Base-by-base conservation (phyloP, 148 eudicot species). In the Nepenthes mirabilis region DNA sequence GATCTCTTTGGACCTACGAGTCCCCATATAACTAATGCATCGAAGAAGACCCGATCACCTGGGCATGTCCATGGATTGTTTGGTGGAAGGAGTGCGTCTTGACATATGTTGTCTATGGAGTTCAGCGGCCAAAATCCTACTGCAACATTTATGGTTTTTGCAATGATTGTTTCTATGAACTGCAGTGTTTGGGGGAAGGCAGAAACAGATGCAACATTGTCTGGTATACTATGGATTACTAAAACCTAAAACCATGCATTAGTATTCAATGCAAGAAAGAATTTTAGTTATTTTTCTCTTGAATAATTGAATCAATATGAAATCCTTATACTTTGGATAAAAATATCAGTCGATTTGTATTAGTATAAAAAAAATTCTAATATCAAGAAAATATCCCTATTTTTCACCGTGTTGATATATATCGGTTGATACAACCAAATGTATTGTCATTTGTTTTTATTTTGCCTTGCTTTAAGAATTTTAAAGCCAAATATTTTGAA, bases 31-130 rank as follows among this genome's bases (percentile, higher is more conserved):
- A 93, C 96, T 2, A 96, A 93, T 61, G 96, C 99, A 58, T 89
- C 97, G 35, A 86, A 93, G 70, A 93, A 93, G 66, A 93, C 96
- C 14, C 99, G 77, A 52, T 84, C 91, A 43, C 81, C 64, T 8
- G 91, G 99, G 62, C 99, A 93, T 45, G 96, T 93, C 99, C 99
- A 89, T 4, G 99, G 96, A 70, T 95, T 89, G 69, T 86, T 67
- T 2, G 85, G 65, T 64, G 95, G 91, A 64, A 93, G 99, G 45
- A 93, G 80, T 43, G 63, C 75, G 36, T 82, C 86, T 11, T 89
- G 78, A 68, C 99, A 93, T 77, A 93, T 88, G 71, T 89, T 73
- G 40, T 77, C 73, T 43, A 93, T 69, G 9, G 91, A 73, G 74
- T 74, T 68, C 34, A 93, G 84, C 67, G 86, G 74, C 96, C 95